Base-by-base conservation (phyloP, 2,329 filamentous ascomycete genomes). In the Monilinia fructicola region DNA sequence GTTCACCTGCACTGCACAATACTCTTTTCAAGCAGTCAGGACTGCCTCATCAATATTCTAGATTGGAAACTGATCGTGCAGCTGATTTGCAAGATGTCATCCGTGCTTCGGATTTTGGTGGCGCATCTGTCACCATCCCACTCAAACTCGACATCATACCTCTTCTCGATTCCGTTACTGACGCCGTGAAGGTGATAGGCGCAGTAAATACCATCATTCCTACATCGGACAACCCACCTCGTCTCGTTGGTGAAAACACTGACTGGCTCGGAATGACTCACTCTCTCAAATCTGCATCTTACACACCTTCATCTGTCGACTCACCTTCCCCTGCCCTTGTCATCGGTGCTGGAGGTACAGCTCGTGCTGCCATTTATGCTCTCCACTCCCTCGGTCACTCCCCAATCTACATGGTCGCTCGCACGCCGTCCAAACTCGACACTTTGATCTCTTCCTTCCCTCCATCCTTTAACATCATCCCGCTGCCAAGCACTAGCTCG, bases 171-270 rank as follows among this genome's bases (percentile, higher is more conserved):
- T 87, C 89, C 64, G 82, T 97, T 67, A 89, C 92, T 0, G 85
- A 89, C 40, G 89, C 95, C 64, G 94, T 93, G 18, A 85, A 86
- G 70, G 82, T 86, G 40, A 97, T 99, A 69, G 95, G 95, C 28
- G 95, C 95, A 3, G 90, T 98, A 70, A 99, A 99, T 80, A 99
- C 95, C 23, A 90, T 99, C 74, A 86, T 97, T 38, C 88, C 90
- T 0, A 75, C 85, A 3, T 69, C 63, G 1, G 58, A 79, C 23
- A 59, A 66, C 4, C 66, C 71, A 10, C 56, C 78, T 59, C 84
- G 82, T 4, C 85, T 98, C 3, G 78, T 91, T 21, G 95, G 95
- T 54, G 91, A 93, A 76, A 99, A 99, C 78, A 99, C 95, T 16
- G 95, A 99, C 80, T 99, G 93, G 90, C 85, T 87, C 74, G 95